Percentiles rank a stretch among this genome's conserved stretches.
Evolutionary conservation across 495 filamentous ascomycete genomes (phyloP).

Genomic region (Aspergillus diversus): DNA sequence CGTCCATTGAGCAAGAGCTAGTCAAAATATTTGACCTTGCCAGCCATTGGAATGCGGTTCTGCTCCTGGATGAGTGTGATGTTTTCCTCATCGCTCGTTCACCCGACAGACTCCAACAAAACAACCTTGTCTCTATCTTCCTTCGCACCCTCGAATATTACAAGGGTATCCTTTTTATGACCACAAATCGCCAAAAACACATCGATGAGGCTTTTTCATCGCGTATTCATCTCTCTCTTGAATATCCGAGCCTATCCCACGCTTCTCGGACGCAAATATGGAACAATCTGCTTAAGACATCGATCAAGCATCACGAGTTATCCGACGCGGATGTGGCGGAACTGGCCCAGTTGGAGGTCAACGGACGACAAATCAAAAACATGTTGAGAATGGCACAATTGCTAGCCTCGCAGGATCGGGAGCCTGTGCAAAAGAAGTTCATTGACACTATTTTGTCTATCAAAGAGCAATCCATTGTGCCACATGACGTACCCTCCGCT

Average conservation of each 20-base stretch:
- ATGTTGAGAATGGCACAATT: constrained; percentile 36
- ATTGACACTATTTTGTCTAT: not conserved
- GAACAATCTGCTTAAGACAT: not conserved
- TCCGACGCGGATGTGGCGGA: constrained; percentile 44
- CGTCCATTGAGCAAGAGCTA: not conserved
- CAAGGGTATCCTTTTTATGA: constrained; percentile 38
- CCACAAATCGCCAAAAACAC: constrained; percentile 26
- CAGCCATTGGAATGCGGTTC: constrained; percentile 38
- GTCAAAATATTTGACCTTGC: constrained; percentile 10
- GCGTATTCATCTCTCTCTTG: constrained; percentile 48
- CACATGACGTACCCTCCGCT: too few species aligned
- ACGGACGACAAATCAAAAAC: constrained; percentile 69
- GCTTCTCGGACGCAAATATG: constrained; percentile 4
- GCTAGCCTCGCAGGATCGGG: not conserved
- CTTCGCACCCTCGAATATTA: constrained; percentile 59
- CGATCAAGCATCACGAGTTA: constrained; percentile 17
- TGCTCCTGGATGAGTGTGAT: constrained; percentile 69
- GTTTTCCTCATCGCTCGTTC: constrained; percentile 64
- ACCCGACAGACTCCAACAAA: constrained; percentile 35
- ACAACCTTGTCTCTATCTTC: constrained; percentile 41
- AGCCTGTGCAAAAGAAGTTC: not conserved
- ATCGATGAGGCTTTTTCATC: constrained; percentile 52
- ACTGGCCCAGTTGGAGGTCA: constrained; percentile 53
- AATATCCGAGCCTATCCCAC: constrained; percentile 13
- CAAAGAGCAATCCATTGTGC: not conserved